Evolutionary conservation across 192 early-diverging fungal genomes (phyloP).

Genomic region (Entomortierella chlamydospora): DNA sequence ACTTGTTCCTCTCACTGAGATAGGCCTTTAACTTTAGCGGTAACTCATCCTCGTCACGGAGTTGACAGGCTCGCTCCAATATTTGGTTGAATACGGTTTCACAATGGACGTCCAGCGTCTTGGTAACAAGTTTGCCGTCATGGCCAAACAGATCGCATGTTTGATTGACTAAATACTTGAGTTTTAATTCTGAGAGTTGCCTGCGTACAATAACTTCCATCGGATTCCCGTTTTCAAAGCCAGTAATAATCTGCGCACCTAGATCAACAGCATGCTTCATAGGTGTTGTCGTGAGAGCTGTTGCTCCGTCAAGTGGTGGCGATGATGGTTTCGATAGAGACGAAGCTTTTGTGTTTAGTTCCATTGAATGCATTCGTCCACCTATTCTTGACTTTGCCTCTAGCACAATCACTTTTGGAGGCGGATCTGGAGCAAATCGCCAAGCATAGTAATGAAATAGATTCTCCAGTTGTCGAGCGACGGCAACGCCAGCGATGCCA

Average conservation of each 20-base stretch:
- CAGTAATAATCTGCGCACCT: slow-evolving; percentile 61
- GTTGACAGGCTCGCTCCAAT: slow-evolving; percentile 46
- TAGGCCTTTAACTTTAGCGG: slow-evolving; percentile 10
- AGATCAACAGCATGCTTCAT: slow-evolving; percentile 55
- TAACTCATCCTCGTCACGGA: slow-evolving; percentile 10
- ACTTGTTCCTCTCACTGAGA: slow-evolving; percentile 1
- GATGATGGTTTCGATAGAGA: background rate
- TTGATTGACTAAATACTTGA: slow-evolving; percentile 42
- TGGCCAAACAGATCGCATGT: slow-evolving; percentile 40
- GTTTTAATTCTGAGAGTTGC: slow-evolving; percentile 41
- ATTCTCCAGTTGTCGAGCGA: slow-evolving; percentile 60
- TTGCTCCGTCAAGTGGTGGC: no score
- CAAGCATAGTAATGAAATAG: slow-evolving; percentile 52
- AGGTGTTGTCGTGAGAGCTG: background rate
- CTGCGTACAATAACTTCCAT: slow-evolving; percentile 56
- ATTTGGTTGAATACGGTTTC: slow-evolving; percentile 57
- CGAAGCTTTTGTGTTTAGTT: slow-evolving; percentile 30
- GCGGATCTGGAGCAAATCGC: slow-evolving; percentile 26
- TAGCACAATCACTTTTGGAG: slow-evolving; percentile 55
- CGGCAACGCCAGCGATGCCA: slow-evolving; percentile 57
- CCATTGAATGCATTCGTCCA: slow-evolving; percentile 61
- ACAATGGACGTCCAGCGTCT: slow-evolving; percentile 28
- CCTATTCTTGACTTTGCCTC: slow-evolving; percentile 61
- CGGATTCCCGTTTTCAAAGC: slow-evolving; percentile 61
- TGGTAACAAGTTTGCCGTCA: slow-evolving; percentile 30